Conservation (phyloP, 148 eudicot species). For the Heliamphora exappendiculata region DNA sequence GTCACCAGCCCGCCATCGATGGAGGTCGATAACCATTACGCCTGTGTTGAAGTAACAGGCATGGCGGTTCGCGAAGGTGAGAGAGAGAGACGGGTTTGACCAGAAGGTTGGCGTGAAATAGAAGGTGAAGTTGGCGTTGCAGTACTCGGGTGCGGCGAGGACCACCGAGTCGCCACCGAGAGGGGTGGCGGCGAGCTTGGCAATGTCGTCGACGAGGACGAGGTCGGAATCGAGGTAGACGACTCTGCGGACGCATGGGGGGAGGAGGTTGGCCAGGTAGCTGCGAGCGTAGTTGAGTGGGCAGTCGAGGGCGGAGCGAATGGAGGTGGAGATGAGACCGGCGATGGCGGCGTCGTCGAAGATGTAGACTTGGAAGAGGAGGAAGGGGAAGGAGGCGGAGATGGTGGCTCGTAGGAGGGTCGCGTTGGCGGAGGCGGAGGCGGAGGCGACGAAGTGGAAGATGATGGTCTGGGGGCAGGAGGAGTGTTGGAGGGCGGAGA, state of each 20-base stretch:
- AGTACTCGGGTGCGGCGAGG: constrained; percentile 63
- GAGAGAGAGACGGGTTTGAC: constrained; percentile 48
- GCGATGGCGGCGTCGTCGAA: constrained; percentile 45
- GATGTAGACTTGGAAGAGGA: constrained; percentile 46
- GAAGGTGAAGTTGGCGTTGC: constrained; percentile 63
- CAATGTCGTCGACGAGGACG: constrained; percentile 49
- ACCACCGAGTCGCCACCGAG: constrained; percentile 25
- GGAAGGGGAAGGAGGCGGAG: constrained; percentile 51
- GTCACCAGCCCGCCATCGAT: constrained; percentile 20
- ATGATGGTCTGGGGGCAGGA: constrained; percentile 66
- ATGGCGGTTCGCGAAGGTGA: constrained; percentile 38
- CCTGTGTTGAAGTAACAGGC: constrained; percentile 78
- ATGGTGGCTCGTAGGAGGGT: constrained; percentile 43
- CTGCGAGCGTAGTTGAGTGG: constrained; percentile 60
- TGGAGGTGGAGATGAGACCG: constrained; percentile 69
- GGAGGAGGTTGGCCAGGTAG: constrained; percentile 42
- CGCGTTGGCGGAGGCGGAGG: constrained; percentile 27
- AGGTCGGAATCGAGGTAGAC: constrained; percentile 60
- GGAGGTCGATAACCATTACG: constrained; percentile 35
- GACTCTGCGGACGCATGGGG: constrained; percentile 34
- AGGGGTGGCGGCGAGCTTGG: constrained; percentile 18
- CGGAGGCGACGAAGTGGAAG: constrained; percentile 61
- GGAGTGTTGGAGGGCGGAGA: constrained; percentile 75
- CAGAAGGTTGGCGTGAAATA: constrained; percentile 54
- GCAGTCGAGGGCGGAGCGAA: constrained; percentile 85